Conservation (phyloP, 2,329 filamentous ascomycete genomes). For the Elsinoe arachidis region DNA sequence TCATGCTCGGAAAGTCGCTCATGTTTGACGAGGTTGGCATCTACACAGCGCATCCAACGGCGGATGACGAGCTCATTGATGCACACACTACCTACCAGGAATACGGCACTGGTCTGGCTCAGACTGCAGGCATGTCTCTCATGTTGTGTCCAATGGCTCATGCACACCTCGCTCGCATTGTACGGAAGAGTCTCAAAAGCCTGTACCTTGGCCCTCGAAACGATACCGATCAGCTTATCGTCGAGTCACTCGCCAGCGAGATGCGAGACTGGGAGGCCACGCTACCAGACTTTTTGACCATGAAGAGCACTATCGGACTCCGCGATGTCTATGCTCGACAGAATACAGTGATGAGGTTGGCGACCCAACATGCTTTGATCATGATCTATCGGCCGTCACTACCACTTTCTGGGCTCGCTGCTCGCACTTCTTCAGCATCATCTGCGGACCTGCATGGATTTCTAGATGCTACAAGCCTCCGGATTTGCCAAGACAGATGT, state of each 20-base stretch:
- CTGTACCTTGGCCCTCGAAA: constrained; percentile 21
- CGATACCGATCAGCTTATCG: constrained; percentile 18
- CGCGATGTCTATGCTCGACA: constrained; percentile 45
- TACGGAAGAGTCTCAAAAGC: constrained; percentile 23
- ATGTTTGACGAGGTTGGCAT: constrained; percentile 28
- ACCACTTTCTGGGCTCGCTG: constrained; percentile 13
- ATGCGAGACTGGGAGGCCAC: constrained; percentile 34
- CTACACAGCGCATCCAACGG: background rate
- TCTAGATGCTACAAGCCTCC: background rate
- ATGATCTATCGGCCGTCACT: constrained; percentile 49
- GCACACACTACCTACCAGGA: background rate
- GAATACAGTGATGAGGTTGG: constrained; percentile 45
- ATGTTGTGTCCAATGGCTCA: constrained; percentile 17
- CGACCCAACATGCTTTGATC: constrained; percentile 48
- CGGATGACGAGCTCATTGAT: constrained; percentile 22
- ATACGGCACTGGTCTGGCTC: background rate
- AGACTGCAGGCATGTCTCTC: background rate
- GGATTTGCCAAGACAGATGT: background rate
- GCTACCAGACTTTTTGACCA: constrained; percentile 37
- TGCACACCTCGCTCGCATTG: constrained; percentile 23
- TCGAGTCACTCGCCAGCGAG: constrained; percentile 14
- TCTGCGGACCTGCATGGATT: background rate
- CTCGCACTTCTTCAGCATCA: background rate
- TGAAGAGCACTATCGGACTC: constrained; percentile 35
- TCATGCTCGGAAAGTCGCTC: constrained; percentile 32